Conservation (phyloP, 176 grass and related monocot species). For the Areca catechu region DNA sequence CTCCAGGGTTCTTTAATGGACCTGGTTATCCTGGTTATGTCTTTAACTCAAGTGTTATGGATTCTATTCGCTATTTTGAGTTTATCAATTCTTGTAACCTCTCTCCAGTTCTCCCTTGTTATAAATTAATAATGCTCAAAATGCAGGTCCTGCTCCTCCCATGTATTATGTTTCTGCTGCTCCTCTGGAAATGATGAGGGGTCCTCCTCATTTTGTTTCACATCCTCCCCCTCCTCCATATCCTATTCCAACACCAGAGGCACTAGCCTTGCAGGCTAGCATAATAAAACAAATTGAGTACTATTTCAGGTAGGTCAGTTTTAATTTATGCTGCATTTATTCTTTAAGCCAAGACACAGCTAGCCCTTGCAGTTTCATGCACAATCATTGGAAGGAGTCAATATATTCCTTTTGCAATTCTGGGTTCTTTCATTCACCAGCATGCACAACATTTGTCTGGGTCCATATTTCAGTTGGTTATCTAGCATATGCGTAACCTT, state of each 20-base stretch:
- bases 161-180: slow-evolving; percentile 58
- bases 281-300: slow-evolving; percentile 62
- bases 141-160: slow-evolving; percentile 45
- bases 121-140: slow-evolving; percentile 20
- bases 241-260: slow-evolving; percentile 37
- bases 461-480: too few relatives aligned
- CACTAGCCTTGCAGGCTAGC: slow-evolving; percentile 39
- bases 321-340: slow-evolving; percentile 12
- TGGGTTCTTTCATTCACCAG: too few relatives aligned
- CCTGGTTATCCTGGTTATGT: slow-evolving; percentile 56
- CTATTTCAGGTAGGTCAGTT: slow-evolving; percentile 52
- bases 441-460: too few relatives aligned
- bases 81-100: background rate
- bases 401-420: too few relatives aligned
- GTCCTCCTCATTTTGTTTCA: slow-evolving; percentile 25
- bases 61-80: background rate
- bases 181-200: slow-evolving; percentile 45
- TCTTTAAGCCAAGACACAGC: too few relatives aligned
- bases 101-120: background rate
- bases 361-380: too few relatives aligned
- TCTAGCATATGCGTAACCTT: too few relatives aligned
- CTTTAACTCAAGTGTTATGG: background rate
- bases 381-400: too few relatives aligned
- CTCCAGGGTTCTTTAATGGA: slow-evolving; percentile 47
- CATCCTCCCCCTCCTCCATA: slow-evolving; percentile 27